Conservation (phyloP, 208 protist species). For the Crithidia fasciculata region DNA sequence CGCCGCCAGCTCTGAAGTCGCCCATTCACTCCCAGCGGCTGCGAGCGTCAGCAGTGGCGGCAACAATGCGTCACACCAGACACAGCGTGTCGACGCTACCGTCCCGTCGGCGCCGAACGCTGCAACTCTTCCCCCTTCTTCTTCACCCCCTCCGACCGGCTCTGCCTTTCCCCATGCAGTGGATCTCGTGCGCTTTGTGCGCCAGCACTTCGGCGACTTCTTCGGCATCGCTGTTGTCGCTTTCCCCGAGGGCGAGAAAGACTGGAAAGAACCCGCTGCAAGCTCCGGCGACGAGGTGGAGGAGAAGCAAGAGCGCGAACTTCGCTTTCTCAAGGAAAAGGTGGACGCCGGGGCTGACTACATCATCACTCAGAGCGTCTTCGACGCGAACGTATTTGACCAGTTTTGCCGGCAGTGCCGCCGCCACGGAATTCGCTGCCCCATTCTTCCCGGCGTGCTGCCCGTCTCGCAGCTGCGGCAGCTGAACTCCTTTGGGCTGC, state of each 20-base stretch:
- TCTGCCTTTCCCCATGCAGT: constrained; percentile 84
- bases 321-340: constrained; percentile 91
- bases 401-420: constrained; percentile 73
- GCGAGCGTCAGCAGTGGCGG: not conserved
- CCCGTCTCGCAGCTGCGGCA: constrained; percentile 68
- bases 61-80: not conserved
- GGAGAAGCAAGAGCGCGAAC: constrained; percentile 46
- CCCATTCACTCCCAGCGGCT: too few relatives aligned
- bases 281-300: constrained; percentile 7
- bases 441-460: constrained; percentile 91
- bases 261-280: constrained; percentile 14
- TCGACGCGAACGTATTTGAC: constrained; percentile 82
- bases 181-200: constrained; percentile 92
- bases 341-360: constrained; percentile 94
- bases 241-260: constrained; percentile 74
- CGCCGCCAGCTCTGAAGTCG: not conserved
- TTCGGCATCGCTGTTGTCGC: constrained; percentile 92
- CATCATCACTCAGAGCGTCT: constrained; percentile 96
- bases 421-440: constrained; percentile 77
- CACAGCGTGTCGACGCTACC: not conserved
- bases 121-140: not conserved
- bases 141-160: not conserved
- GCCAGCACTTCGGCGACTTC: constrained; percentile 91
- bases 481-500: constrained; percentile 62
- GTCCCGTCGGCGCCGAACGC: not conserved